phyloP scores from a whole-genome alignment of 768 basidiomycete species.

The Lentinula sp. region DNA sequence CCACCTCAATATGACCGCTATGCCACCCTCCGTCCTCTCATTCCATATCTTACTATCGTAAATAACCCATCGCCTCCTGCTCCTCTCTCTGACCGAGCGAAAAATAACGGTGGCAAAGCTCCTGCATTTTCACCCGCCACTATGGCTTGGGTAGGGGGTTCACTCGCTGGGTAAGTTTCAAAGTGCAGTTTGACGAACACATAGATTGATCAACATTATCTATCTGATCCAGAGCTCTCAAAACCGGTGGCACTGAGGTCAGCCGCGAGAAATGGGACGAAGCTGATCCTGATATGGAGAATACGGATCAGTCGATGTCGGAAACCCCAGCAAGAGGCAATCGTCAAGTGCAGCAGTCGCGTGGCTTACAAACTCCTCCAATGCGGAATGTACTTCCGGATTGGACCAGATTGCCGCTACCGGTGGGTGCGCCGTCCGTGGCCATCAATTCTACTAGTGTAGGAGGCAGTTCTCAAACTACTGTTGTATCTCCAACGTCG shows the following conservation, averaged over 20 bases:
- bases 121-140: constrained; percentile 81
- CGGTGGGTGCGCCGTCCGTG: constrained; percentile 60
- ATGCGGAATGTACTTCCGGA: constrained; percentile 60
- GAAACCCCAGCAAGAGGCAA: not conserved
- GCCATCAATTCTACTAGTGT: not conserved
- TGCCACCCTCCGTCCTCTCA: constrained; percentile 62
- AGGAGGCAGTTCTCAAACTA: not conserved
- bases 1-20: constrained; percentile 69
- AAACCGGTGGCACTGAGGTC: constrained; percentile 82
- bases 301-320: constrained; percentile 18
- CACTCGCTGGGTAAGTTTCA: constrained; percentile 76
- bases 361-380: constrained; percentile 16
- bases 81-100: constrained; percentile 43
- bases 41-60: constrained; percentile 71
- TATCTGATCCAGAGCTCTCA: constrained; percentile 55
- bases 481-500: not conserved
- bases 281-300: constrained; percentile 37
- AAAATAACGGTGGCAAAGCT: constrained; percentile 69
- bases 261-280: constrained; percentile 85
- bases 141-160: constrained; percentile 91
- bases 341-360: not conserved
- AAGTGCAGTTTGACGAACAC: not conserved
- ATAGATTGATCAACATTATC: constrained; percentile 2
- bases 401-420: constrained; percentile 68
- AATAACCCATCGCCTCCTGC: constrained; percentile 71